These are phyloP conservation scores for Apiospora malaysiana DNA, from an alignment of 2,329 filamentous ascomycete species.

Conservation along the genomic window DNA sequence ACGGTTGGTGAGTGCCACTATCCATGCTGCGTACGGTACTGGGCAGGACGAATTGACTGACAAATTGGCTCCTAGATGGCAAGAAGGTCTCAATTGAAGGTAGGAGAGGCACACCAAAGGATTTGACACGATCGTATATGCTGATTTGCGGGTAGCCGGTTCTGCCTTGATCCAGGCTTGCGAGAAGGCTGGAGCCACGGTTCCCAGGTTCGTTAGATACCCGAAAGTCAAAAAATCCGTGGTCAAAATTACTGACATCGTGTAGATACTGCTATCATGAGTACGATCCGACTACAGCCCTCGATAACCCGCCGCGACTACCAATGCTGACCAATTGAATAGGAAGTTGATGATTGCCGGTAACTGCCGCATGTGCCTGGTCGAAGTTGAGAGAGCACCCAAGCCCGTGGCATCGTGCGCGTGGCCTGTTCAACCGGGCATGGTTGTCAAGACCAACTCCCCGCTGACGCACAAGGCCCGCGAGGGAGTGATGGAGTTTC, in stretches of 20 bases:
- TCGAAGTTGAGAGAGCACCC: constrained; percentile 94
- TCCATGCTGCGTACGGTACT: constrained; percentile 32
- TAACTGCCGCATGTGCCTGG: constrained; percentile 99
- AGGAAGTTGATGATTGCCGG: constrained; percentile 98
- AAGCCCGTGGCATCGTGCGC: constrained; percentile 98
- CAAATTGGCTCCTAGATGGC: constrained; percentile 69
- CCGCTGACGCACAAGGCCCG: constrained; percentile 95
- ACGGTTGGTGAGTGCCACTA: constrained; percentile 75
- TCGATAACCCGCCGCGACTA: constrained; percentile 28
- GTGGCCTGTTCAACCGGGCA: constrained; percentile 97
- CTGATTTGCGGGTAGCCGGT: constrained; percentile 71
- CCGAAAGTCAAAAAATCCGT: constrained; percentile 22
- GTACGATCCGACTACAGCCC: constrained; percentile 58
- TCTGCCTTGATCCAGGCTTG: constrained; percentile 98
- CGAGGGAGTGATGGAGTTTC: constrained; percentile 98
- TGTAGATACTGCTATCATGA: constrained; percentile 97
- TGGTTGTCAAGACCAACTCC: constrained; percentile 99
- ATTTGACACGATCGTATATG: constrained; percentile 27
- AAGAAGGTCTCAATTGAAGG: constrained; percentile 99
- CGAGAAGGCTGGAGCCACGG: constrained; percentile 91
- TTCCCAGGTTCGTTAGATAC: constrained; percentile 73
- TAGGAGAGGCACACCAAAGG: constrained; percentile 48
- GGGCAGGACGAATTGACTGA: constrained; percentile 26
- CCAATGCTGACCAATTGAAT: constrained; percentile 48
- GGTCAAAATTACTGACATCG: constrained; percentile 39